Conservation (phyloP, 805 yeast species). For the Barnettozyma salicaria region DNA sequence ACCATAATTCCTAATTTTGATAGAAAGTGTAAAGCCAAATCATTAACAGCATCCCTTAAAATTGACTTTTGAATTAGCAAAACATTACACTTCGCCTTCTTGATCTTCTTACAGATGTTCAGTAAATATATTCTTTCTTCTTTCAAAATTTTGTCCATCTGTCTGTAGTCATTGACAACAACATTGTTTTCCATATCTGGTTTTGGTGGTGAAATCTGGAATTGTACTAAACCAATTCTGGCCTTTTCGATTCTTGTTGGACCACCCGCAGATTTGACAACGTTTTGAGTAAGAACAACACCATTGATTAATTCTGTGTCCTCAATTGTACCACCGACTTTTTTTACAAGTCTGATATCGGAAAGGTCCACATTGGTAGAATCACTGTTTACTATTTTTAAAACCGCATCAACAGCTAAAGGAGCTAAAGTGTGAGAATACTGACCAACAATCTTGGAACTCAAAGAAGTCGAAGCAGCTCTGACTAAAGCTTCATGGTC, state of each 20-base stretch:
- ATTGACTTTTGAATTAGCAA: constrained; percentile 91
- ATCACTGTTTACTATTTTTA: constrained; percentile 60
- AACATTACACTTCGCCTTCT: constrained; percentile 88
- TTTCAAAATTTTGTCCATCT: constrained; percentile 96
- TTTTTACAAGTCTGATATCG: constrained; percentile 85
- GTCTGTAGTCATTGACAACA: constrained; percentile 95
- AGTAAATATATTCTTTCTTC: constrained; percentile 95
- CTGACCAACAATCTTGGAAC: constrained; percentile 94
- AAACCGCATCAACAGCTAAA: constrained; percentile 87
- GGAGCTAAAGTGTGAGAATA: constrained; percentile 83
- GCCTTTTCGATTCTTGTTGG: constrained; percentile 95
- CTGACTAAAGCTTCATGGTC: constrained; percentile 81
- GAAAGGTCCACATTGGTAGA: constrained; percentile 74
- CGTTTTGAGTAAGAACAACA: constrained; percentile 87
- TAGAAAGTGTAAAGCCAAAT: constrained; percentile 88
- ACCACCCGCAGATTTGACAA: constrained; percentile 86
- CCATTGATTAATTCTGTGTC: constrained; percentile 93
- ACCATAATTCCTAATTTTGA: constrained; percentile 92
- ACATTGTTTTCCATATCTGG: constrained; percentile 92
- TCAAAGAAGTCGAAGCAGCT: constrained; percentile 92
- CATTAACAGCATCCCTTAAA: constrained; percentile 80
- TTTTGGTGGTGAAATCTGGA: constrained; percentile 93
- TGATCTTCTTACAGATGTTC: constrained; percentile 92
- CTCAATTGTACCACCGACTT: constrained; percentile 96
- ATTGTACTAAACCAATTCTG: constrained; percentile 76